These are phyloP conservation scores for Barnettozyma salicaria DNA, from an alignment of 805 yeast genomes.

Conservation along the genomic window DNA sequence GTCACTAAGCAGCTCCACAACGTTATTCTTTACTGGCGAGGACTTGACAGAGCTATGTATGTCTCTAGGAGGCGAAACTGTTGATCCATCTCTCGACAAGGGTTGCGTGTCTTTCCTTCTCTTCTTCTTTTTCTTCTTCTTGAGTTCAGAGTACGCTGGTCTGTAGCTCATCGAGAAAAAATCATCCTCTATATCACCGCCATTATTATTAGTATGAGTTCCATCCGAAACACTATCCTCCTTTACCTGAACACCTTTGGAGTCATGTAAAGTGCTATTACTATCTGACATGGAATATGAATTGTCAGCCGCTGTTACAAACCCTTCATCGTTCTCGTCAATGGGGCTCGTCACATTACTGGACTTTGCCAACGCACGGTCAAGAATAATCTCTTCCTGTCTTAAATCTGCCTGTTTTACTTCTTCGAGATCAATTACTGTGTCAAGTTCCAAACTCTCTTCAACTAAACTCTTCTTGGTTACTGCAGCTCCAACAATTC, in stretches of 20 bases:
- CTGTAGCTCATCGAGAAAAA: slow-evolving; percentile 22
- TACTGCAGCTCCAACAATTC: neutral
- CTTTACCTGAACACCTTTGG: neutral
- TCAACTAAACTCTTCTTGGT: neutral
- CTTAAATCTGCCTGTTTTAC: slow-evolving; percentile 15
- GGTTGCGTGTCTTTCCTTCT: slow-evolving; percentile 18
- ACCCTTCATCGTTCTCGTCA: slow-evolving; percentile 3
- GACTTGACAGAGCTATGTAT: no score
- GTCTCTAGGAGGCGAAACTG: neutral
- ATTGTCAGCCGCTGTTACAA: neutral
- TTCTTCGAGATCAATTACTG: no score
- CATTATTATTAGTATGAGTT: neutral
- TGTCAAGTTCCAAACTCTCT: neutral
- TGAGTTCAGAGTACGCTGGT: slow-evolving; percentile 2
- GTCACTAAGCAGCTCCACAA: no score
- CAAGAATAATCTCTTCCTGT: slow-evolving; percentile 21
- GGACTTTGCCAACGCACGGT: slow-evolving; percentile 22
- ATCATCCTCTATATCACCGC: slow-evolving; percentile 20
- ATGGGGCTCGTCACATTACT: slow-evolving; percentile 24
- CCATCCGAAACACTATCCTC: no score
- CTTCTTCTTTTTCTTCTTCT: slow-evolving; percentile 16
- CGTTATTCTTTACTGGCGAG: no score
- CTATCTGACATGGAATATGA: no score
- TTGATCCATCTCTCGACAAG: neutral
- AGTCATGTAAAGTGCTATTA: neutral